Evolutionary conservation across 257 asterid genomes (phyloP).

Genomic region (Parsonsia alboflavescens): DNA sequence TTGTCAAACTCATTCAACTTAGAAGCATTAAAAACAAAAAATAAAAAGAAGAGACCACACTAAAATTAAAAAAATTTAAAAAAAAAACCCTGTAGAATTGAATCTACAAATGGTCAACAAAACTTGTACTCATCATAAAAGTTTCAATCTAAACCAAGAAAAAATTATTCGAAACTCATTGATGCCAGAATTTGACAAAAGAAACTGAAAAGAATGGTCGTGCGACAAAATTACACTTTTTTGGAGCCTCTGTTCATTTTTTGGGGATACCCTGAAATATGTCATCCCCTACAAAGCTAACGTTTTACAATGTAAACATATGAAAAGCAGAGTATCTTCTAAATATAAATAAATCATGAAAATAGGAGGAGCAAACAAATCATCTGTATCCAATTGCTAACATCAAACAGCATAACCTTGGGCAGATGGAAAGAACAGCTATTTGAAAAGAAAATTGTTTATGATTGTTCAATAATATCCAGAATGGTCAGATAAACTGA

Average conservation of each 20-base stretch:
- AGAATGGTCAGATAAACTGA: not conserved
- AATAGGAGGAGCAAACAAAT: too few species aligned
- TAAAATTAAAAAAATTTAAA: too few species aligned
- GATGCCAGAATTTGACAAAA: not conserved
- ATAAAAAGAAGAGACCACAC: not conserved
- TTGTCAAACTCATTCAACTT: not conserved
- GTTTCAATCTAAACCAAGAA: not conserved
- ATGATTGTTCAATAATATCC: not conserved
- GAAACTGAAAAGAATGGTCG: not conserved
- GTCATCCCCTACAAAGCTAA: not conserved
- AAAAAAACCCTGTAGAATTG: too few species aligned
- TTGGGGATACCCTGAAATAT: not conserved
- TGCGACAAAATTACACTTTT: not conserved
- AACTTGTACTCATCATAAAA: not conserved
- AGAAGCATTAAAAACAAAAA: not conserved
- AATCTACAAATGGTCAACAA: not conserved
- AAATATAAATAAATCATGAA: not conserved
- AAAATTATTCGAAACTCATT: not conserved
- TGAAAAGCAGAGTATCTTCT: not conserved
- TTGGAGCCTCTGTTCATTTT: not conserved
- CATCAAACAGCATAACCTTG: not conserved
- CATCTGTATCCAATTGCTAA: not conserved
- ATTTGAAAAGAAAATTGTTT: not conserved
- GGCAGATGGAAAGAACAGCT: not conserved
- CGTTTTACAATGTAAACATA: not conserved